These are phyloP conservation scores for Candida corydali DNA, from an alignment of 805 yeast species.

Conservation along the genomic window DNA sequence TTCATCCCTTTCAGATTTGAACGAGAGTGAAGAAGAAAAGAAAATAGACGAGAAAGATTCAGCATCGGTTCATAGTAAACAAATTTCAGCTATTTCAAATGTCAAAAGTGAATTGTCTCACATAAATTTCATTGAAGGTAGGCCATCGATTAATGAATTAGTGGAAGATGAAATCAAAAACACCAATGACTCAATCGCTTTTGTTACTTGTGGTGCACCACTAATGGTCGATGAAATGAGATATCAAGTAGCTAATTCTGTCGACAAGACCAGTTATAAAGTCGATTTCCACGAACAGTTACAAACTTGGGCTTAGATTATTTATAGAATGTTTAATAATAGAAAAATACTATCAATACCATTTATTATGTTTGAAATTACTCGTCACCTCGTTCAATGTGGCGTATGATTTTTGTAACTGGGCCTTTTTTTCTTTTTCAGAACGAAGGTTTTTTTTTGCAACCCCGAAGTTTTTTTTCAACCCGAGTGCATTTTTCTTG, in stretches of 20 bases:
- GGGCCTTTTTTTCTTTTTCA: no score
- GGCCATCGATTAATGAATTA: conserved; percentile 45
- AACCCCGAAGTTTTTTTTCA: no score
- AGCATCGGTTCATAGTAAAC: conserved; percentile 3
- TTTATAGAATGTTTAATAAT: not conserved
- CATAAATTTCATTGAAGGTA: conserved; percentile 38
- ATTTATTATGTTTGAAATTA: no score
- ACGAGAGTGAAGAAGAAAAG: conserved; percentile 4
- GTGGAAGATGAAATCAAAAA: conserved; percentile 34
- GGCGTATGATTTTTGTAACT: no score
- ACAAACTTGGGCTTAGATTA: conserved; percentile 52
- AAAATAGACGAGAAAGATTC: conserved; percentile 6
- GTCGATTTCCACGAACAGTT: conserved; percentile 74
- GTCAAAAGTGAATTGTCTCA: conserved; percentile 19
- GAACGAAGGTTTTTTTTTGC: no score
- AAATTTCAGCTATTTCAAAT: conserved; percentile 10
- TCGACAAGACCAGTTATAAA: conserved; percentile 40
- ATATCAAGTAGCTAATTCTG: conserved; percentile 38
- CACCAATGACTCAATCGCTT: conserved; percentile 44
- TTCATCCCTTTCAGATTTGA: not conserved
- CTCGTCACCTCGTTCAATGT: no score
- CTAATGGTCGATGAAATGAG: conserved; percentile 56
- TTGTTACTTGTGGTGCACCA: conserved; percentile 64
- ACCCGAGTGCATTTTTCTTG: no score
- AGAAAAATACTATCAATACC: no score